Evolutionary conservation across 2,329 filamentous ascomycete species (phyloP), one percentile per base, ranked within the genome.

Genomic region (Alternaria atra): DNA sequence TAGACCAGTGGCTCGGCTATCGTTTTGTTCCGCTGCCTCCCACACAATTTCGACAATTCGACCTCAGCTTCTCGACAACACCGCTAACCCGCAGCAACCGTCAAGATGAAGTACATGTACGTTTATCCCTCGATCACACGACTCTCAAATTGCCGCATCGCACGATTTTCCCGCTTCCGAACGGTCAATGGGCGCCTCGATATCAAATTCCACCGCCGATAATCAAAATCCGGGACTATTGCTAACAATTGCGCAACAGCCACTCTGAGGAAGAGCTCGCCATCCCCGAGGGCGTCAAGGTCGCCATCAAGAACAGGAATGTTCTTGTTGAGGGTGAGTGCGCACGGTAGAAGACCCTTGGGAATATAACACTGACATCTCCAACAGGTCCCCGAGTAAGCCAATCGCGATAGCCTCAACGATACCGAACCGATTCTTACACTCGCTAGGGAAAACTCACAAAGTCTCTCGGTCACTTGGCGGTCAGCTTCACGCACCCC

Each of bases 251-350:
- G 67, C 58, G 63, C 62, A 57, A 74, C 65, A 78, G 75, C 87
- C 93, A 97, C 89, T 97, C 93, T 81, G 88, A 94, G 87, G 94
- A 99, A 90, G 87, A 89, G 85, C 88, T 99, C 86, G 89, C 90
- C 80, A 93, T 99, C 85, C 95, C 96, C 80, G 93, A 97, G 84
- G 92, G 94, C 71, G 95, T 99, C 90, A 97, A 94, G 89, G 89
- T 99, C 85, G 83, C 87, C 85, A 99, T 99, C 88, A 97, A 97
- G 89, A 95, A 94, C 80, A 90, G 95, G 83, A 86, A 92, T 81
- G 92, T 99, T 83, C 97, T 93, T 80, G 95, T 99, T 82, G 94
- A 97, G 87, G 95, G 95, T 82, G 93, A 94, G 83, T 90, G 93
- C 39, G 37, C 35, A 58, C 29, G 39, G 39, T 37, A 32, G 52